A percentile compares a stretch with the other conserved stretches of the same genome.
Conservation (phyloP, 2,329 filamentous ascomycete species). For the Pyrenochaeta sp. region DNA sequence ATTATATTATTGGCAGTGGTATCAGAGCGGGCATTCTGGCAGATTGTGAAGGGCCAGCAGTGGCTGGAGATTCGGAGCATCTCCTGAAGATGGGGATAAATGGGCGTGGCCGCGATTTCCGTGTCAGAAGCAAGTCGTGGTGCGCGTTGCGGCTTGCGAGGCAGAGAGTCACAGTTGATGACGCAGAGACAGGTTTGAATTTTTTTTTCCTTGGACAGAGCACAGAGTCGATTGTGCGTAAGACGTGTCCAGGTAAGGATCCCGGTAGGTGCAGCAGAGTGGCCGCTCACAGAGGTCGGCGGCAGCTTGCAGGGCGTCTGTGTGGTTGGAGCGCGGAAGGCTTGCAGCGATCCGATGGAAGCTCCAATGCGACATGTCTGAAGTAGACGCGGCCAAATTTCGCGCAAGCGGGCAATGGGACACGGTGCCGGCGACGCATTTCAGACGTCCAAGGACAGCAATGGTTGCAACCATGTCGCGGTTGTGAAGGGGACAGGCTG, state of each 20-base stretch:
- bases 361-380: slow-evolving; percentile 33
- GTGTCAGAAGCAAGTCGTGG: slow-evolving; percentile 26
- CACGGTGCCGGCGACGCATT: background rate
- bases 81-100: slow-evolving; percentile 19
- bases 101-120: slow-evolving; percentile 23
- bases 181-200: slow-evolving; percentile 29
- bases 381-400: slow-evolving; percentile 25
- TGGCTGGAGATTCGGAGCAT: slow-evolving; percentile 28
- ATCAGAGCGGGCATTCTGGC: slow-evolving; percentile 31
- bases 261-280: slow-evolving; percentile 35
- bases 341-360: slow-evolving; percentile 39
- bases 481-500: slow-evolving; percentile 11
- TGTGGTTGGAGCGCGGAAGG: slow-evolving; percentile 40
- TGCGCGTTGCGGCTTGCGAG: slow-evolving; percentile 8
- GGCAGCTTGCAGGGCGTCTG: slow-evolving; percentile 37
- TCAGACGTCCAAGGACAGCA: background rate
- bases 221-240: slow-evolving; percentile 37
- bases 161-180: slow-evolving; percentile 6
- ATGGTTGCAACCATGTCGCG: slow-evolving; percentile 19
- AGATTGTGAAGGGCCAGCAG: slow-evolving; percentile 26
- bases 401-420: slow-evolving; percentile 5
- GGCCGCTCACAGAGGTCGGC: slow-evolving; percentile 26
- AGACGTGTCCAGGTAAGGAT: slow-evolving; percentile 29
- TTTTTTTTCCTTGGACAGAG: slow-evolving; percentile 28
- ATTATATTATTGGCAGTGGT: slow-evolving; percentile 45